Percentiles rank a stretch among this genome's conserved stretches.
Conservation (phyloP, 805 yeast species). For the Myxozyma geophila region DNA sequence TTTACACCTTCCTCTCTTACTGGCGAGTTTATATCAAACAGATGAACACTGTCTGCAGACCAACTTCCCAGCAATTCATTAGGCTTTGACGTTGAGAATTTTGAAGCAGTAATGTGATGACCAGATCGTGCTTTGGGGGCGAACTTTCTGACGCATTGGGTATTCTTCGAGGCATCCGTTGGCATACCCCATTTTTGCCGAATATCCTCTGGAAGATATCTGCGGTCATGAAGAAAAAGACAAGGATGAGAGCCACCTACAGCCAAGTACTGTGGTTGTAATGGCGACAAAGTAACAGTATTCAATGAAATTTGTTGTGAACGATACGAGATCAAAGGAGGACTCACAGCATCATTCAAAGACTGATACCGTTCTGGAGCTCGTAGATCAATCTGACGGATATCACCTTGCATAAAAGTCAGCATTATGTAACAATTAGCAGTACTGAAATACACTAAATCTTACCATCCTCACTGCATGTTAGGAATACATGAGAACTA, state of each 20-base stretch:
- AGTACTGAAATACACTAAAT: neutral
- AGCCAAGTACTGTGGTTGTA: constrained; percentile 35
- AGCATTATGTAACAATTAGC: neutral
- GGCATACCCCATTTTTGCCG: constrained; percentile 25
- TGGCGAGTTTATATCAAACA: constrained; percentile 30
- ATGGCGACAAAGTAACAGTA: constrained; percentile 30
- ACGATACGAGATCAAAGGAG: constrained; percentile 30
- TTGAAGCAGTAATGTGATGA: constrained; percentile 31
- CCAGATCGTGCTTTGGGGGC: constrained; percentile 14
- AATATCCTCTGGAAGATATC: constrained; percentile 25
- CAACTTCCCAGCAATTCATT: constrained; percentile 35
- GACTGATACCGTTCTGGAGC: constrained; percentile 20
- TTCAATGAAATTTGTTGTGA: constrained; percentile 20
- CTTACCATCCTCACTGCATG: constrained; percentile 36
- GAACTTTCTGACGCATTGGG: constrained; percentile 36
- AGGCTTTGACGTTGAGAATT: constrained; percentile 30
- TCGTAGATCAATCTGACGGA: constrained; percentile 36
- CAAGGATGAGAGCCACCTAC: constrained; percentile 34
- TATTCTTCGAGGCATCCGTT: constrained; percentile 9
- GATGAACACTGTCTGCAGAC: constrained; percentile 32
- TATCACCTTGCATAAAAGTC: constrained; percentile 15
- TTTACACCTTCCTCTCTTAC: neutral
- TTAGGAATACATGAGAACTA: constrained; percentile 27
- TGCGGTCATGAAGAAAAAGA: constrained; percentile 35
- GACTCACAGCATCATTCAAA: constrained; percentile 4